These are phyloP conservation scores for Platanthera zijinensis DNA, from an alignment of 106 monocot species.

Conservation along the genomic window DNA sequence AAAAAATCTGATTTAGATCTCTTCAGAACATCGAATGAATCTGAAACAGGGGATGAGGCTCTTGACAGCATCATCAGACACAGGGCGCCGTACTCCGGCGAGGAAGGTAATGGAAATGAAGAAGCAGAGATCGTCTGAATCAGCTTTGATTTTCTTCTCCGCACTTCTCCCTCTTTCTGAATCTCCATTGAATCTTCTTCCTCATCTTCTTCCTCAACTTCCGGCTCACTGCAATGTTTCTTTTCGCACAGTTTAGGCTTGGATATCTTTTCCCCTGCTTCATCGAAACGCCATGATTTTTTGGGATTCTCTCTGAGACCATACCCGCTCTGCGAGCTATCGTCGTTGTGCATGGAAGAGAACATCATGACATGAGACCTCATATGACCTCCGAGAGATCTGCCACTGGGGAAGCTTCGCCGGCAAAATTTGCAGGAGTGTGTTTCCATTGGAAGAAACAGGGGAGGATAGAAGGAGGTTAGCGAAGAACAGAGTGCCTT, in stretches of 20 bases:
- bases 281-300: slow-evolving; percentile 8
- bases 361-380: slow-evolving; percentile 22
- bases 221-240: neutral
- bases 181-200: neutral
- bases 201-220: slow-evolving; percentile 3
- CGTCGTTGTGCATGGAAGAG: neutral
- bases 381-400: slow-evolving; percentile 55
- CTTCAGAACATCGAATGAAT: neutral
- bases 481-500: neutral
- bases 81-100: neutral
- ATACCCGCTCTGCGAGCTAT: neutral
- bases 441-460: slow-evolving; percentile 12
- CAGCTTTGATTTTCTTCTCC: neutral
- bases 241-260: neutral
- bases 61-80: slow-evolving; percentile 19
- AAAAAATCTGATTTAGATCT: slow-evolving; percentile 6
- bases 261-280: neutral
- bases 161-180: neutral
- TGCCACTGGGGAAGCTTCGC: slow-evolving; percentile 30
- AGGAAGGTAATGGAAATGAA: neutral
- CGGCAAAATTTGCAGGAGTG: slow-evolving; percentile 35
- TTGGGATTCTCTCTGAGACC: slow-evolving; percentile 15
- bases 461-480: neutral
- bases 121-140: neutral
- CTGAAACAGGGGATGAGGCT: neutral